Percentiles rank a stretch among this genome's conserved stretches.
phyloP scores from a whole-genome alignment of 78 protist species.

The Acrasis kona region DNA sequence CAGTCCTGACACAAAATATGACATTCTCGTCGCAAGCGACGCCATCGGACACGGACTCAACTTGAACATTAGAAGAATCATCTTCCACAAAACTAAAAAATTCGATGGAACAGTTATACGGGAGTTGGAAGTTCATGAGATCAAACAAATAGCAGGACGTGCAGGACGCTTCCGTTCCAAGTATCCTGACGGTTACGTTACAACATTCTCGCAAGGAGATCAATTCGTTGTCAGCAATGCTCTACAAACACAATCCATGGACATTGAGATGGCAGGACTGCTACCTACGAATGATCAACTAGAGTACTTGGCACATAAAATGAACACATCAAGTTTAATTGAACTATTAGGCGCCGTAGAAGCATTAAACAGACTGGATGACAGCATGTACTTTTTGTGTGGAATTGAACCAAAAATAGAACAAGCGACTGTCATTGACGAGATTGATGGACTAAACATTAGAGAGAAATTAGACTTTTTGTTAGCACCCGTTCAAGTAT shows the following conservation, averaged over 20 bases:
- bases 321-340: too few species aligned
- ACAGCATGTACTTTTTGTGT: background rate
- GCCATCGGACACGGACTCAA: constrained; percentile 81
- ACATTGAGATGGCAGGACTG: too few species aligned
- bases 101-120: constrained; percentile 46
- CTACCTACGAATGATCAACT: too few species aligned
- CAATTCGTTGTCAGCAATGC: too few species aligned
- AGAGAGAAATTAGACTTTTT: too few species aligned
- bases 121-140: background rate
- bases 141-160: constrained; percentile 71
- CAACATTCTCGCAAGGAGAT: background rate
- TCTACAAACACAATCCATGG: too few species aligned
- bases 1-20: constrained; percentile 4
- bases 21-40: constrained; percentile 63
- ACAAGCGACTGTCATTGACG: background rate
- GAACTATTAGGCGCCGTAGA: too few species aligned
- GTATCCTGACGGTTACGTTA: background rate
- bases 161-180: constrained; percentile 4
- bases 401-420: background rate
- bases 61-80: constrained; percentile 50
- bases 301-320: too few species aligned
- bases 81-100: constrained; percentile 31
- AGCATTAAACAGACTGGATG: too few species aligned
- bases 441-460: background rate
- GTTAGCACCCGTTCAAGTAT: too few species aligned